Evolutionary conservation across 2,329 filamentous ascomycete genomes (phyloP), one percentile per base, ranked within the genome.

Genomic region (Rutstroemia sydowiana): DNA sequence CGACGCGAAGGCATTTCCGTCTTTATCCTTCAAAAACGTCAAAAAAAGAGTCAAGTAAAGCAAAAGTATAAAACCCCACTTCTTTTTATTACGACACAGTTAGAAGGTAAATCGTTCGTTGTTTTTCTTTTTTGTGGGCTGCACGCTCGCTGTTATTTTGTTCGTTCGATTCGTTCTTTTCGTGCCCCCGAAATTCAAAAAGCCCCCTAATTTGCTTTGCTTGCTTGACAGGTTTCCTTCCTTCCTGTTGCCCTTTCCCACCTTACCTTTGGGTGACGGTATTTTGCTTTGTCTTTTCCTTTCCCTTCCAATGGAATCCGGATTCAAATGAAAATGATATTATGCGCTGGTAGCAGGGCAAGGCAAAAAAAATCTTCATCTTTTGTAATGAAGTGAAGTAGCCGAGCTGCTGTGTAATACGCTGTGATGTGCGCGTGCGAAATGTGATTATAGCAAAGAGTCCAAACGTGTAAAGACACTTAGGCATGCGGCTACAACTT

Each of bases 391-490:
- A 26, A 26, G 23, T 26, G 23, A 26, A 26, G 23, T 26, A 26
- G 23, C 23, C 23, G 23, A 26, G 23, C 23, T 26, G 23, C 23
- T 39, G n/a, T 39, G 36, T 20, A 39, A 7, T 14, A 39, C n/a
- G n/a, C 36, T 39, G n/a, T 26, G 23, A 26, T 26, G 23, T 26
- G 14, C 28, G 32, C 28, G 26, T 20, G 14, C 13, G 39, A 40
- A 43, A 16, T 14, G 26, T 30, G 7, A 46, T 42, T 32, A 98
- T 69, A 98, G 84, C 56, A 98, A 77, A 47, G 93, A 97, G 74
- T 98, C 93, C 65, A 98, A 86, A 67, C 92, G 83, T 59, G 93
- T 98, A 70, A 98, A 98, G 65, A 98, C 93, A 73, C 87, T 95
- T 70, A 98, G 74, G 71, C 93, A 97, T 61, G 93, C 93, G 48